Conservation (phyloP, 2,329 filamentous ascomycete species). For the Chalara sp. region DNA sequence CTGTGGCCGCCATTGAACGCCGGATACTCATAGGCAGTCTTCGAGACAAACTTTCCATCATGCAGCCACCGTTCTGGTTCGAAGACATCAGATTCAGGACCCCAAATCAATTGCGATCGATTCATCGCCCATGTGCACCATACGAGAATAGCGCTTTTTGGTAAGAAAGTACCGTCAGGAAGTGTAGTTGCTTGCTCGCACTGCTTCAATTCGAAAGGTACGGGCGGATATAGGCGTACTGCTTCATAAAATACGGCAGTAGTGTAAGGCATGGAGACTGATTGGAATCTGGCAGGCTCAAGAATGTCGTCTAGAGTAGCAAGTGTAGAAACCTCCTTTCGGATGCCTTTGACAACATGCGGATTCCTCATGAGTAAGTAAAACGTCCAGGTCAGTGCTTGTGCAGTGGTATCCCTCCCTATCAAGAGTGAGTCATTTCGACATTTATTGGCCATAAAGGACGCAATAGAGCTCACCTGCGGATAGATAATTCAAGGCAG, state of each 20-base stretch:
- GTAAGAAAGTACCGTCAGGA: conserved; percentile 54
- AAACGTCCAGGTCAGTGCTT: conserved; percentile 57
- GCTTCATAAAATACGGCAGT: conserved; percentile 56
- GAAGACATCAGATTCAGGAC: conserved; percentile 47
- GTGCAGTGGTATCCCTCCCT: conserved; percentile 58
- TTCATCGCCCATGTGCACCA: conserved; percentile 63
- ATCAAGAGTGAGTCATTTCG: conserved; percentile 3
- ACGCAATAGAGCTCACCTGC: conserved; percentile 33
- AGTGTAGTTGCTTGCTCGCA: conserved; percentile 43
- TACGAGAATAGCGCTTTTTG: conserved; percentile 45
- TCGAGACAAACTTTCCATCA: conserved; percentile 34
- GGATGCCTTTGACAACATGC: conserved; percentile 32
- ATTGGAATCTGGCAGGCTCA: conserved; percentile 15
- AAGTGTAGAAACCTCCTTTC: conserved; percentile 32
- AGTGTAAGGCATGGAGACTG: conserved; percentile 44
- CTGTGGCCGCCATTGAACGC: conserved; percentile 61
- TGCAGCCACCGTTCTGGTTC: conserved; percentile 50
- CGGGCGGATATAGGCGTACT: conserved; percentile 54
- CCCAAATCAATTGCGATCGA: conserved; percentile 49
- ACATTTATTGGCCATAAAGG: too few relatives aligned
- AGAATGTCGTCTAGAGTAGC: conserved; percentile 3
- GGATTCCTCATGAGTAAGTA: conserved; percentile 52
- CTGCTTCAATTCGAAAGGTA: conserved; percentile 62
- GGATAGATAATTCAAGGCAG: conserved; percentile 60
- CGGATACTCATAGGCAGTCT: conserved; percentile 49